Evolutionary conservation across 495 filamentous ascomycete species (phyloP), one percentile per base, ranked within the genome.

Genomic region (Astrothelium subdiscretum): DNA sequence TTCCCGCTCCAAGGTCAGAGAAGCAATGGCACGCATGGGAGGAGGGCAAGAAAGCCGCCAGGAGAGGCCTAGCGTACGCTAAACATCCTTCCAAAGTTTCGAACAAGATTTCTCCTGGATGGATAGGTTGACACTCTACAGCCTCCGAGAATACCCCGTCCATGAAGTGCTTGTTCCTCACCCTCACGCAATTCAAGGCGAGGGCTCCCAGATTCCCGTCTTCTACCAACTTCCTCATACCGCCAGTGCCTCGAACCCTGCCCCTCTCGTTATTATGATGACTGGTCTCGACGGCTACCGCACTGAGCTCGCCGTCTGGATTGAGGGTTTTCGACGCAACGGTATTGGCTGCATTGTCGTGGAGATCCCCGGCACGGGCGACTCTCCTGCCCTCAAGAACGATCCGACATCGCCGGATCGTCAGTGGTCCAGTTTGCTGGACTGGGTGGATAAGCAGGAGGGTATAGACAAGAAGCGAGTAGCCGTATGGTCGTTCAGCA

Each of bases 291-390:
- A 92, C 66, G 89, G 89, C 11, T 90, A 92, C 68, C 74, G 88
- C 15, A 86, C 87, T 0, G 89, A 92, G 67, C 88, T 91, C 70
- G 87, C 85, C n/a, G 77, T 81, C 42, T 83, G 87, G 38, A 83
- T 80, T 60, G 79, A 88, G 38, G 85, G 87, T 72, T 88, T 71
- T 75, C 59, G 82, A 80, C 63, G 83, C 80, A 24, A 87, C 80
- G 83, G 85, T 71, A 27, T 75, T 71, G 73, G 60, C 5, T 64
- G 66, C 1, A 76, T 90, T 3, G 76, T 88, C 31, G 79, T 83
- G 27, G 89, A 92, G 73, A 89, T 92, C 62, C 89, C 88, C 0
- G 89, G 89, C 0, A 92, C 89, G 0, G 89, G 86, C 2, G 89
- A 92, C 70, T 89, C 81, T 62, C 89, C 88, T 0, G 86, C 87